These are phyloP conservation scores for Heracleum sosnowskyi DNA, from an alignment of 129 eudicot species.

Conservation along the genomic window DNA sequence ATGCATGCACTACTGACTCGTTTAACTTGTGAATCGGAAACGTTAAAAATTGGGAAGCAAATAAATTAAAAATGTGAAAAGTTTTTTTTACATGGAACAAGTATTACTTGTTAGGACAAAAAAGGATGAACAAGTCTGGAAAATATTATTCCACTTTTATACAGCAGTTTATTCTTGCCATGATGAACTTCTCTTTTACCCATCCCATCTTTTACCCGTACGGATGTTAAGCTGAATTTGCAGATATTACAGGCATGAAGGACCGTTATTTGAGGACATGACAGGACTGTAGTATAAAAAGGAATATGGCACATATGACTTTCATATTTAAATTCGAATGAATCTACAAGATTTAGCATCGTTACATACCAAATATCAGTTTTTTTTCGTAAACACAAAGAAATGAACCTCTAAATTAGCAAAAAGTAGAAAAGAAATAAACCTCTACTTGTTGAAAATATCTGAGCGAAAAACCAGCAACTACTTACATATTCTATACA, in stretches of 20 bases:
- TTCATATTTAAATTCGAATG: no score
- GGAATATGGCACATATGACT: no score
- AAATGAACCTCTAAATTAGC: no score
- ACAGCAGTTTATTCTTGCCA: neutral
- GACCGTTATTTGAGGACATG: neutral
- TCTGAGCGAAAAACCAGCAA: neutral
- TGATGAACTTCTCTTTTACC: neutral
- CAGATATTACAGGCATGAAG: neutral
- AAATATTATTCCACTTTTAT: neutral
- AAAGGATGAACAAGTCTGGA: neutral
- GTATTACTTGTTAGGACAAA: neutral
- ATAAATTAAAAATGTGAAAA: neutral
- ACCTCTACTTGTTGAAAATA: no score
- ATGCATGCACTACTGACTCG: neutral
- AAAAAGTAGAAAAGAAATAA: no score
- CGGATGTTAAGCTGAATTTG: neutral
- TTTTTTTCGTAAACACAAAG: no score
- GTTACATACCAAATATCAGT: no score
- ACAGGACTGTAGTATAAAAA: neutral
- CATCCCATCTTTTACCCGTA: neutral
- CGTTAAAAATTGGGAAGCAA: neutral
- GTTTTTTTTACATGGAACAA: neutral
- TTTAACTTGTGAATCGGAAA: neutral
- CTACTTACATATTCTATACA: no score
- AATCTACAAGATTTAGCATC: no score